Percentiles rank a stretch among this genome's conserved stretches.
These are phyloP conservation scores for Calonectria crousiana DNA, from an alignment of 2,329 filamentous ascomycete species.

Conservation along the genomic window DNA sequence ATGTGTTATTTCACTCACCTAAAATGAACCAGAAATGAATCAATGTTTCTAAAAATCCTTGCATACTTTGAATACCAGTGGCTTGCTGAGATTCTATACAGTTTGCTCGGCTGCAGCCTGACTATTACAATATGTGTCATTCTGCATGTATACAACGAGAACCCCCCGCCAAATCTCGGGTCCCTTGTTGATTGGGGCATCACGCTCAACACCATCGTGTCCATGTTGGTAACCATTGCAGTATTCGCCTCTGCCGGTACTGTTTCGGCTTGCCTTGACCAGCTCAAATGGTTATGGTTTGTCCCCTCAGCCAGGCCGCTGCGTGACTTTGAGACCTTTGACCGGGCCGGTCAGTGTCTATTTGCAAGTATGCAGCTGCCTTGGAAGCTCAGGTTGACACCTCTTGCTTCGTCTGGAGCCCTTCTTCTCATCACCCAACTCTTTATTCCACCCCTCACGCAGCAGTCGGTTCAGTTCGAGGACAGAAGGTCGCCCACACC, in stretches of 20 bases:
- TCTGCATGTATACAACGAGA: background rate
- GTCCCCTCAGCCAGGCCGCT: background rate
- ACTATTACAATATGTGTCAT: background rate
- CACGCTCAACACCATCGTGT: background rate
- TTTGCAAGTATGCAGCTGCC: background rate
- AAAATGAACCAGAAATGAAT: background rate
- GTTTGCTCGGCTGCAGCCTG: background rate
- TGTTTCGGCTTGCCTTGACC: background rate
- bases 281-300: background rate
- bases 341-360: background rate
- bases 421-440: background rate
- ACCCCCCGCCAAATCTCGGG: background rate
- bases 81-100: background rate
- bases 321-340: background rate
- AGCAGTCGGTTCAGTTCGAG: background rate
- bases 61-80: background rate
- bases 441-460: background rate
- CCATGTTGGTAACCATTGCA: background rate
- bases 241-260: background rate
- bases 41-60: background rate
- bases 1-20: background rate
- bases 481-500: background rate
- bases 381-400: background rate
- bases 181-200: background rate
- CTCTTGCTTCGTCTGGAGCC: background rate